Base-by-base conservation (phyloP, 108 stramenopile species). In the Skeletonema marinoi region DNA sequence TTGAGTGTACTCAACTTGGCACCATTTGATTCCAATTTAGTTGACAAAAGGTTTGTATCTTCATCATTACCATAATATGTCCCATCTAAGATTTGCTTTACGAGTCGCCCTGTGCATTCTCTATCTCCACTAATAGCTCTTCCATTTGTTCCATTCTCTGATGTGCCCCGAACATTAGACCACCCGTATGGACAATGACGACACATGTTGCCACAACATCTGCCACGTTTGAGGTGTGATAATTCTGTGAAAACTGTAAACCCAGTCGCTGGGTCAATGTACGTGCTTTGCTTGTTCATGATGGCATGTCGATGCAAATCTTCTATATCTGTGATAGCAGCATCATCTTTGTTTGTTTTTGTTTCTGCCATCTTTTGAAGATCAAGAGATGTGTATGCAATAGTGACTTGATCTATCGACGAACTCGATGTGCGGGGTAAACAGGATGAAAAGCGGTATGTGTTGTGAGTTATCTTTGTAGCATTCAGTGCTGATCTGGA, bases 151-250 rank as follows among this genome's bases (percentile, higher is more conserved):
- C 36, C 17, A 30, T 46, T 30, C 11, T 48, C 68, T 36, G 65
- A 39, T 56, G 54, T 2, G n/a, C 56, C 63, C 31, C 33, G 75
- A 11, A 97, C 96, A 74, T 93, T 89, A 39, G 83, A 85, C 83
- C 90, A 94, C 14, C 96, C 96, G 60, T 87, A 98, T 9, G 96
- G 96, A 82, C 97, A 98, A 80, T 98, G 97, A 7, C 97, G 84
- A 87, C 98, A 98, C 32, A 85, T 86, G 41, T 89, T 91, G 9
- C 98, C 98, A 82, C 98, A 98, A 77, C 98, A 98, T 66, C 79
- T 93, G 4, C 96, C 98, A 50, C 96, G 87, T 59, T 84, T 73
- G 35, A 84, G 69, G 68, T 96, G 96, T 9, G 93, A 91, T 21
- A 92, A 66, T 63, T 90, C 87, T 14, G 98, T 96, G 80, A 98